These are phyloP conservation scores for Bruguiera parviflora DNA, from an alignment of 345 rosid genomes.

Conservation along the genomic window DNA sequence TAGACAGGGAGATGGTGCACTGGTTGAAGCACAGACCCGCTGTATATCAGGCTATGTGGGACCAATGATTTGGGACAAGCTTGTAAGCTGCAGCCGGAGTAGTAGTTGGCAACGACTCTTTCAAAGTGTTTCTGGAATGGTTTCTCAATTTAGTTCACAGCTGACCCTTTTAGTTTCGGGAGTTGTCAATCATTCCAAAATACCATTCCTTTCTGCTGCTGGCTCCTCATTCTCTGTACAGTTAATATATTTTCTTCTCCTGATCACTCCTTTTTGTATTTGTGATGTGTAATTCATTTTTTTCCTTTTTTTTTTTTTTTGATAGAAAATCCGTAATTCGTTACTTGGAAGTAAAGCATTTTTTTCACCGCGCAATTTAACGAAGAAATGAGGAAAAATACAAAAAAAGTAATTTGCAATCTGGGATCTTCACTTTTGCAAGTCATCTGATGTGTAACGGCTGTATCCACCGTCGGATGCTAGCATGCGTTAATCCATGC, in stretches of 20 bases:
- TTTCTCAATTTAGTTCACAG: conserved; percentile 29
- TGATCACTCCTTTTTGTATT: neutral
- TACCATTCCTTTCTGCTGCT: conserved; percentile 20
- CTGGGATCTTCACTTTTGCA: too few relatives aligned
- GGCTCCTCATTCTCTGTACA: conserved; percentile 54
- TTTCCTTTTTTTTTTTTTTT: too few relatives aligned
- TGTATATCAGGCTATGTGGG: conserved; percentile 72
- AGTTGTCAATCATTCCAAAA: conserved; percentile 47
- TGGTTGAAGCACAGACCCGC: conserved; percentile 81
- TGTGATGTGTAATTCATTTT: conserved; percentile 27
- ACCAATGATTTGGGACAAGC: conserved; percentile 31
- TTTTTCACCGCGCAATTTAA: too few relatives aligned
- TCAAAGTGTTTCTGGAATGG: conserved; percentile 40
- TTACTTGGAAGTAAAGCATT: conserved; percentile 22
- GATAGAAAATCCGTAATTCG: conserved; percentile 29
- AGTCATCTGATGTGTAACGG: too few relatives aligned
- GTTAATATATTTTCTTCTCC: conserved; percentile 13
- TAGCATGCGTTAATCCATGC: conserved; percentile 9
- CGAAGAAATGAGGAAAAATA: too few relatives aligned
- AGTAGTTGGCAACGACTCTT: conserved; percentile 5
- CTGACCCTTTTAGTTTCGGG: conserved; percentile 38
- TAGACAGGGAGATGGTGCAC: conserved; percentile 81
- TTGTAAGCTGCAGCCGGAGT: conserved; percentile 14
- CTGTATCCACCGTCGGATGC: too few relatives aligned
- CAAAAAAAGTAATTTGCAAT: too few relatives aligned